phyloP scores from a whole-genome alignment of 2,329 filamentous ascomycete genomes.

The Aspergillus proliferans region DNA sequence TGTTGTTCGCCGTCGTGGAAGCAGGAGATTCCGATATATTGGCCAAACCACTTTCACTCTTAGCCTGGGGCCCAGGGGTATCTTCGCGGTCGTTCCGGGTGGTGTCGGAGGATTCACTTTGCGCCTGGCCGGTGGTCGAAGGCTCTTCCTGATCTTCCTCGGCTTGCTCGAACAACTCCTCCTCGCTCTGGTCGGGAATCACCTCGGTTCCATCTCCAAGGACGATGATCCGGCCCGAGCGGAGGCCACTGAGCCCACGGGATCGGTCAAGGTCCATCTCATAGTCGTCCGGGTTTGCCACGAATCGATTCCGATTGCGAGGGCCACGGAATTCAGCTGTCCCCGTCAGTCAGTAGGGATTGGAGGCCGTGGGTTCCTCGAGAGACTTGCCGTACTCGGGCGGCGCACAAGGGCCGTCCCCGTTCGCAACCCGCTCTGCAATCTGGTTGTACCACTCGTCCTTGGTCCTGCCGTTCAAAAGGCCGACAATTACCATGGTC shows the following conservation, averaged over 20 bases:
- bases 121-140: constrained; percentile 67
- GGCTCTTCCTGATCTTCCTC: constrained; percentile 68
- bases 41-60: constrained; percentile 22
- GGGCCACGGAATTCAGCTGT: constrained; percentile 80
- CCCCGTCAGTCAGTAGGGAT: constrained; percentile 36
- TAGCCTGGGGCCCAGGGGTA: constrained; percentile 45
- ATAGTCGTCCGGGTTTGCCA: constrained; percentile 62
- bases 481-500: constrained; percentile 89
- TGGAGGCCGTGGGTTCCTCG: constrained; percentile 37
- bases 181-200: constrained; percentile 78
- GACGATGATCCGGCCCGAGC: constrained; percentile 79
- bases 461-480: constrained; percentile 86
- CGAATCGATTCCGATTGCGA: constrained; percentile 73
- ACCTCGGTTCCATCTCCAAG: constrained; percentile 93
- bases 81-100: constrained; percentile 44
- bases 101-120: constrained; percentile 48
- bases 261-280: constrained; percentile 47
- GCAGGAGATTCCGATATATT: constrained; percentile 34
- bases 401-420: constrained; percentile 95
- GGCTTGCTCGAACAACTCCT: constrained; percentile 90
- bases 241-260: constrained; percentile 63
- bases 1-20: constrained; percentile 23
- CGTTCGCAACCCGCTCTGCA: constrained; percentile 85
- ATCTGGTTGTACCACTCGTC: constrained; percentile 98
- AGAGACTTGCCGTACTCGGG: constrained; percentile 94